Evolutionary conservation across 2,329 filamentous ascomycete genomes (phyloP), one percentile per base, ranked within the genome.

Genomic region (Trichoderma sp.): DNA sequence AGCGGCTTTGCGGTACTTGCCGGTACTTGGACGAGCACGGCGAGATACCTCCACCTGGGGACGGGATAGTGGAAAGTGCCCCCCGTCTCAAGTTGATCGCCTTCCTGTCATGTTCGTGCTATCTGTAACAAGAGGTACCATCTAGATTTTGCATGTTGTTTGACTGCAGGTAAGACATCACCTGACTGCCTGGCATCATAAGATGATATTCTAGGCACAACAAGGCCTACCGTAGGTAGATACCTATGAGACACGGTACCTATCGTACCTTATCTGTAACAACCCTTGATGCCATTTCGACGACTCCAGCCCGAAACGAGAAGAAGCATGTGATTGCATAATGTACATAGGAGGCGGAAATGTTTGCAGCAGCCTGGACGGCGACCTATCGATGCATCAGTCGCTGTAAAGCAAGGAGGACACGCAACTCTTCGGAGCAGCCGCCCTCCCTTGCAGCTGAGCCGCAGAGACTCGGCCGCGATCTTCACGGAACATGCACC

Each of bases 391-490:
- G 12, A 56, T 34, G n/a, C 17, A 45, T 10, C 17, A 19, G n/a
- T n/a, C 30, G 9, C 14, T 34, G 28, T 19, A n/a, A 3, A 28
- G 28, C 7, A 28, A 3, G 30, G 30, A 34, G 30, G 19, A 52
- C 26, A 55, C 19, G 51, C 51, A 55, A 55, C 51, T 41, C 51
- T 55, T 55, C 51, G 51, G 51, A 39, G 51, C n/a, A 39, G 30
- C 51, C 51, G 30, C n/a, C 30, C 51, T 55, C 51, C 51, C 51
- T 41, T 55, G 51, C 51, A 55, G 51, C 51, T 55, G 51, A 39
- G 51, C 51, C 30, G 44, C 34, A 45, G 44, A 10, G n/a, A 21
- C 44, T 39, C 12, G 51, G 24, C 51, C 21, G 30, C 30, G 21
- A 41, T 41, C 19, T 10, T 45, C n/a, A n/a, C 51, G 30, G 51